phyloP scores from a whole-genome alignment of 2,329 filamentous ascomycete species.

The Cladophialophora exuberans region DNA sequence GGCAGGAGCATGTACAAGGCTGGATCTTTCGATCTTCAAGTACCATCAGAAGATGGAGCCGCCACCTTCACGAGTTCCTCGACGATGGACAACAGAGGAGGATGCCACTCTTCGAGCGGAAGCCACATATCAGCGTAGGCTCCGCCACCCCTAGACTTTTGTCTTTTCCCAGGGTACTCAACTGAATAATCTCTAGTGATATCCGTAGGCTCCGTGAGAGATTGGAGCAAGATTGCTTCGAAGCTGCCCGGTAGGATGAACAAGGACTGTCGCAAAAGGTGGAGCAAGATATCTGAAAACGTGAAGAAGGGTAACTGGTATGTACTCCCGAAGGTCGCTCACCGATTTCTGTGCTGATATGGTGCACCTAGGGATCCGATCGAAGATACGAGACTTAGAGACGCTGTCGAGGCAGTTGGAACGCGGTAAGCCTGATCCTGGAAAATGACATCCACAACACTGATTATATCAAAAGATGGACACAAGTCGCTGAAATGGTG shows the following conservation, averaged over 20 bases:
- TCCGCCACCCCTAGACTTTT: background rate
- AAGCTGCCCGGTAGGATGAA: slow-evolving; percentile 46
- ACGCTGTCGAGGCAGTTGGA: slow-evolving; percentile 29
- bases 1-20: background rate
- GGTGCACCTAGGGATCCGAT: background rate
- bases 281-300: slow-evolving; percentile 44
- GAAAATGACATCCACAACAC: background rate
- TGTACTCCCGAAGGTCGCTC: slow-evolving; percentile 18
- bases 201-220: slow-evolving; percentile 32
- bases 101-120: slow-evolving; percentile 18
- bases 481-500: slow-evolving; percentile 45
- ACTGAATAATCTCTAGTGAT: slow-evolving; percentile 8
- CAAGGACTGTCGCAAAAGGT: slow-evolving; percentile 51
- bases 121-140: slow-evolving; percentile 14
- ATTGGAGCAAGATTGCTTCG: slow-evolving; percentile 44
- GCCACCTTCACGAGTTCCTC: slow-evolving; percentile 7
- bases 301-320: slow-evolving; percentile 49
- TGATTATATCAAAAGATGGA: slow-evolving; percentile 40
- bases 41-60: background rate
- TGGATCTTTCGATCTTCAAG: background rate
- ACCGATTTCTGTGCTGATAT: background rate
- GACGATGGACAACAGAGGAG: slow-evolving; percentile 24
- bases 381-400: slow-evolving; percentile 22
- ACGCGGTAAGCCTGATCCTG: background rate
- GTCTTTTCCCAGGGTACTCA: background rate